A percentile compares a stretch with the other conserved stretches of the same genome.
phyloP scores from a whole-genome alignment of 352 stramenopile genomes.

The Thalassiosira ordinaria region DNA sequence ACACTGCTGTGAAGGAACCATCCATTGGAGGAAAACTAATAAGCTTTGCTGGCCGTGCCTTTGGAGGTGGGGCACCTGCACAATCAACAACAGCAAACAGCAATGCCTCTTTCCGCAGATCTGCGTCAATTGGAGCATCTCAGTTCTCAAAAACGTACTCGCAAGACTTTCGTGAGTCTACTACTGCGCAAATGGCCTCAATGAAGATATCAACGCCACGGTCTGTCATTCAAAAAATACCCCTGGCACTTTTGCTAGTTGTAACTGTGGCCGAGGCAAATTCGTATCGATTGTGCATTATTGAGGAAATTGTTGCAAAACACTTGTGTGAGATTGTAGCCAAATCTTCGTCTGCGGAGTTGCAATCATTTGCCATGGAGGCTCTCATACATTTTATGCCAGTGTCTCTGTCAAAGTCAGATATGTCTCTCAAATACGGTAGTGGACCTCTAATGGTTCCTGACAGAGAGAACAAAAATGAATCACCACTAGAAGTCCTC shows the following conservation, averaged over 20 bases:
- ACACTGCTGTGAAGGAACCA: constrained; percentile 41
- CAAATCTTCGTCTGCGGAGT: constrained; percentile 60
- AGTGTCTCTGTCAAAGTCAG: constrained; percentile 44
- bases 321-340: constrained; percentile 66
- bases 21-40: constrained; percentile 81
- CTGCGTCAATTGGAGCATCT: constrained; percentile 20
- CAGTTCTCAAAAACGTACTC: constrained; percentile 59
- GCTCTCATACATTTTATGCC: constrained; percentile 68
- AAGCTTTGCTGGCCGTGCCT: constrained; percentile 78
- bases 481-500: constrained; percentile 50
- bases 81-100: constrained; percentile 36
- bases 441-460: constrained; percentile 44
- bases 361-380: constrained; percentile 79
- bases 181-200: constrained; percentile 45
- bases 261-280: constrained; percentile 77
- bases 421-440: constrained; percentile 47
- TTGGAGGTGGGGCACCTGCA: constrained; percentile 59
- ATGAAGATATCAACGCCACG: constrained; percentile 57
- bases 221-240: constrained; percentile 56
- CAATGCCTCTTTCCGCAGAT: constrained; percentile 31
- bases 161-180: constrained; percentile 57
- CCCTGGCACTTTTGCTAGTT: constrained; percentile 72
- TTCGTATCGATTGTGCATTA: constrained; percentile 63
- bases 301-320: constrained; percentile 52
- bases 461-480: constrained; percentile 17